These are phyloP conservation scores for Pleurotus tuber-regium DNA, from an alignment of 768 basidiomycete species.

Conservation along the genomic window DNA sequence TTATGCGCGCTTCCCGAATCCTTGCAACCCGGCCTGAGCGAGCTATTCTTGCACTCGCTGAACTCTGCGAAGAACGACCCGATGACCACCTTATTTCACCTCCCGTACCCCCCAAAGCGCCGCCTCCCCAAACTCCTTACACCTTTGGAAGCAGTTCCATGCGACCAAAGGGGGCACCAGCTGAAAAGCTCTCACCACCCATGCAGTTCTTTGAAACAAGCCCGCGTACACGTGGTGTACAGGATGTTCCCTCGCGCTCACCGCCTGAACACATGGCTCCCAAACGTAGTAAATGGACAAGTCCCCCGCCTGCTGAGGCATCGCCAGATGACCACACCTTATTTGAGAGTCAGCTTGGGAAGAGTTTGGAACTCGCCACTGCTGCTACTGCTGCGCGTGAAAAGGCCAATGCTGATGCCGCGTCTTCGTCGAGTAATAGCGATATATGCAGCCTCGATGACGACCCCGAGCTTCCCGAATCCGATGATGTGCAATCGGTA, in stretches of 20 bases:
- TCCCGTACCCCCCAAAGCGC: slow-evolving; percentile 33
- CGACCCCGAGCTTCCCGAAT: slow-evolving; percentile 61
- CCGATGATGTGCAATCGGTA: slow-evolving; percentile 70
- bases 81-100: slow-evolving; percentile 59
- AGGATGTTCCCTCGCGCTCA: slow-evolving; percentile 36
- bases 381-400: slow-evolving; percentile 60
- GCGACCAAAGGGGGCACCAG: slow-evolving; percentile 41
- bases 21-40: slow-evolving; percentile 77
- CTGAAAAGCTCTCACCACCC: slow-evolving; percentile 56
- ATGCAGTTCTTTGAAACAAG: slow-evolving; percentile 45
- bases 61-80: slow-evolving; percentile 89
- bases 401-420: slow-evolving; percentile 34
- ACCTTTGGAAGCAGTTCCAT: slow-evolving; percentile 62
- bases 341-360: slow-evolving; percentile 67
- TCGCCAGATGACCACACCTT: slow-evolving; percentile 60
- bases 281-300: slow-evolving; percentile 79
- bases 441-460: slow-evolving; percentile 70
- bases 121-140: slow-evolving; percentile 72
- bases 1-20: slow-evolving; percentile 93
- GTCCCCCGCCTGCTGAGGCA: slow-evolving; percentile 78
- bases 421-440: slow-evolving; percentile 61
- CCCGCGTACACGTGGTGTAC: slow-evolving; percentile 24
- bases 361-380: slow-evolving; percentile 67
- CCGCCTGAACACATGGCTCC: slow-evolving; percentile 81
- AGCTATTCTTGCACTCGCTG: slow-evolving; percentile 77